Base-by-base conservation (phyloP, 495 filamentous ascomycete species). In the Xylaria castorea region DNA sequence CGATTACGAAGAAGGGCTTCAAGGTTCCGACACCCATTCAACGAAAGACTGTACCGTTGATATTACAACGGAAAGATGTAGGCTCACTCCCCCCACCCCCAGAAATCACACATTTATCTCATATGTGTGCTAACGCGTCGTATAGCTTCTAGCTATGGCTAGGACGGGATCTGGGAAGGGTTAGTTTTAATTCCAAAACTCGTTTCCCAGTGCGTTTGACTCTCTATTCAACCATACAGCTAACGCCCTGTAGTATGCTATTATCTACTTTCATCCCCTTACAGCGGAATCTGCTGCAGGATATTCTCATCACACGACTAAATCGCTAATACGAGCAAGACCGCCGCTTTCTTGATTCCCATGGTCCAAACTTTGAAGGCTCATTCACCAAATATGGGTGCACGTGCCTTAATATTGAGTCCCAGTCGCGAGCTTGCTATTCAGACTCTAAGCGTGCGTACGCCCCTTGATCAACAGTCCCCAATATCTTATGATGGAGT, bases 21-120 rank as follows among this genome's bases (percentile, higher is more conserved):
- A 93, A 91, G 1, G 93, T 98, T 3, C 96, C 96, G 0, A 99
- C 96, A 5, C 96, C 96, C 0, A 98, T 99, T 80, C 96, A 99
- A 85, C 88, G 96, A 46, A 98, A 98, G 84, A 93, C 96, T 11
- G 96, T 99, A 58, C 96, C 96, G 5, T 85, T 98, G 68, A 87
- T 98, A 53, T 20, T 73, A 40, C 64, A 72, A 42, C 62, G 63
- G 16, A 72, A 72, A 67, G 70, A 72, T 61, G 68, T 71, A 44
- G 63, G 68, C 42, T 32, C 55, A n/a, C n/a, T n/a, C n/a, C n/a
- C n/a, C n/a, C n/a, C n/a, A 30, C n/a, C 16, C 16, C 18, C 1
- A 63, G 48, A 7, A 16, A 55, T 7, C 11, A 25, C 20, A 4
- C 11, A 6, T 63, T 12, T 22, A 40, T 7, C 14, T 38, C 40